Evolutionary conservation across 2,329 filamentous ascomycete species (phyloP), one percentile per base, ranked within the genome.

Genomic region (Byssochlamys sp.): DNA sequence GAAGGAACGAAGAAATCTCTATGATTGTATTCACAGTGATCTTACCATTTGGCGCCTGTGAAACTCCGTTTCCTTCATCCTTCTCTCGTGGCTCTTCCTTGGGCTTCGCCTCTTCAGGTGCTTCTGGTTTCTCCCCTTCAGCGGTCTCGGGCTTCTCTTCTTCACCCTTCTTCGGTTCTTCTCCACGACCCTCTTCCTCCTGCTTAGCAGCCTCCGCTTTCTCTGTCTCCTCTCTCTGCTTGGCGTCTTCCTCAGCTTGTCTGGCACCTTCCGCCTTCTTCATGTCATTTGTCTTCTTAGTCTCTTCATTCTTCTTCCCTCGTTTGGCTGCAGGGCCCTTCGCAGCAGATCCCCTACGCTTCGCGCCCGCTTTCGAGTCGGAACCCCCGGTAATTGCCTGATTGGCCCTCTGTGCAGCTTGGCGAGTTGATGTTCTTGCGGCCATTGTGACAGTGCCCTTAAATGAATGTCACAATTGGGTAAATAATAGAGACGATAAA

Each of bases 381-480:
- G 65, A 64, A 57, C 65, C 68, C 58, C 63, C 65, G 52, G 68
- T 59, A 58, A 74, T 71, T 27, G 75, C 72, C 59, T 76, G 68
- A 57, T 75, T 75, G 31, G 75, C 74, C 62, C 76, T 76, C 53
- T 70, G 69, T 7, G 75, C 75, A 4, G 75, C 75, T 59, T 74
- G 68, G 31, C 76, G 74, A 14, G 74, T 69, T 4, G 75, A 78
- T 50, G 72, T 71, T 59, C 73, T 64, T 51, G 67, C 57, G 55
- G 65, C 61, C 69, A 74, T 73, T 31, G 54, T 65, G 48, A 33
- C n/a, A 10, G 6, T 28, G 11, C 28, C 14, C 5, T 12, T 11
- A 14, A 53, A 31, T 33, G 12, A 24, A 53, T 53, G 28, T 24
- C 7, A 5, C n/a, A 25, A 35, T 35, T 48, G 33, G n/a, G 12